Conservation (phyloP, 495 filamentous ascomycete species). For the Letharia columbiana region DNA sequence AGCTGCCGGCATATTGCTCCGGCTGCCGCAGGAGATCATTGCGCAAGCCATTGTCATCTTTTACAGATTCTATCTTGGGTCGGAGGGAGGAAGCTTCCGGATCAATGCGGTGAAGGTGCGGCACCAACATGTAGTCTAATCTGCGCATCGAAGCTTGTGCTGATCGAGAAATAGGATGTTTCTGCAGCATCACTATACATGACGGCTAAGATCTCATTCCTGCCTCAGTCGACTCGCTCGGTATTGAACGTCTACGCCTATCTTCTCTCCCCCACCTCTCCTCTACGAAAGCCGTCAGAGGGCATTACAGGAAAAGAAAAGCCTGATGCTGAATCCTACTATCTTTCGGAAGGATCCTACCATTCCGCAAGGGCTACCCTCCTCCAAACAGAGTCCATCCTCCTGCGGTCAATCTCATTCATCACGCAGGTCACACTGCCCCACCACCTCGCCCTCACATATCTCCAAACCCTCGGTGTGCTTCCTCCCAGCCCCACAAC, state of each 20-base stretch:
- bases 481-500: slow-evolving; percentile 28
- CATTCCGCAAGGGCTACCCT: slow-evolving; percentile 51
- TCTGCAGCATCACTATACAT: slow-evolving; percentile 79
- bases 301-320: slow-evolving; percentile 23
- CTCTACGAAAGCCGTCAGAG: slow-evolving; percentile 33
- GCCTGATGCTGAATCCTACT: slow-evolving; percentile 51
- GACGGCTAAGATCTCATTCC: slow-evolving; percentile 71
- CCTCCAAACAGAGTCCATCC: slow-evolving; percentile 60
- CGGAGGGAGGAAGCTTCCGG: slow-evolving; percentile 53
- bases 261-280: slow-evolving; percentile 60
- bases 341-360: slow-evolving; percentile 67
- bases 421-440: slow-evolving; percentile 76
- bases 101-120: slow-evolving; percentile 49
- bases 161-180: slow-evolving; percentile 47
- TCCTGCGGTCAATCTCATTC: slow-evolving; percentile 70
- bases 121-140: too few species aligned
- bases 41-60: slow-evolving; percentile 83
- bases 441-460: slow-evolving; percentile 82
- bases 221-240: slow-evolving; percentile 66
- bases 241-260: slow-evolving; percentile 78
- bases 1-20: slow-evolving; percentile 74
- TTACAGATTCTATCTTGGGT: slow-evolving; percentile 73
- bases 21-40: slow-evolving; percentile 80
- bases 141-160: background rate
- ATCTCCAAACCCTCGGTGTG: slow-evolving; percentile 79